phyloP scores from a whole-genome alignment of 495 filamentous ascomycete species.

The Aspergillus hancockii region DNA sequence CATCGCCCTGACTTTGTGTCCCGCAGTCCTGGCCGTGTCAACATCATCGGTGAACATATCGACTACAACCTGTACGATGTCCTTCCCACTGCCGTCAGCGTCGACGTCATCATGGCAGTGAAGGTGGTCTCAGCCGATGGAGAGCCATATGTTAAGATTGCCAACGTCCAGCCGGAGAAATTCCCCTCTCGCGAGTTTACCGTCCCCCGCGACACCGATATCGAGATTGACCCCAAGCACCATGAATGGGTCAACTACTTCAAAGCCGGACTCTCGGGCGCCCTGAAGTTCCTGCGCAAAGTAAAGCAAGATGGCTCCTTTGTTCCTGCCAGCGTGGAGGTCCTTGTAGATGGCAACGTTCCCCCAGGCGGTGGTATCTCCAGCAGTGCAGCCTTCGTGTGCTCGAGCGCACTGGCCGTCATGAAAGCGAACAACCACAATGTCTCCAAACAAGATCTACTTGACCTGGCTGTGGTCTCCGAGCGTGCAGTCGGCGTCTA shows the following conservation, averaged over 20 bases:
- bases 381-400: slow-evolving; percentile 93
- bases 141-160: slow-evolving; percentile 60
- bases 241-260: slow-evolving; percentile 99
- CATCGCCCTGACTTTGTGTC: slow-evolving; percentile 77
- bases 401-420: slow-evolving; percentile 83
- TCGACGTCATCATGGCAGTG: slow-evolving; percentile 87
- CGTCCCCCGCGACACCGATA: slow-evolving; percentile 62
- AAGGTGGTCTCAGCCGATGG: slow-evolving; percentile 51
- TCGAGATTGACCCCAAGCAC: slow-evolving; percentile 78
- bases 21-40: slow-evolving; percentile 89
- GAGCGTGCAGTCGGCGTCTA: slow-evolving; percentile 95
- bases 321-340: slow-evolving; percentile 75
- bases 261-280: slow-evolving; percentile 84
- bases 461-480: slow-evolving; percentile 89
- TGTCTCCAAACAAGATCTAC: slow-evolving; percentile 85
- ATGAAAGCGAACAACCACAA: slow-evolving; percentile 83
- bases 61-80: slow-evolving; percentile 98
- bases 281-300: slow-evolving; percentile 74
- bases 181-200: slow-evolving; percentile 78
- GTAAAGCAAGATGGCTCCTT: slow-evolving; percentile 54
- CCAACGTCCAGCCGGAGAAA: slow-evolving; percentile 75
- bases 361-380: slow-evolving; percentile 89
- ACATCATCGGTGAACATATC: slow-evolving; percentile 99
- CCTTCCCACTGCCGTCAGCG: slow-evolving; percentile 89
- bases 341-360: slow-evolving; percentile 88